Evolutionary conservation across 139 green algal species (phyloP), one percentile per base, ranked within the genome.

Genomic region (Tetradesmus lagerheimii): DNA sequence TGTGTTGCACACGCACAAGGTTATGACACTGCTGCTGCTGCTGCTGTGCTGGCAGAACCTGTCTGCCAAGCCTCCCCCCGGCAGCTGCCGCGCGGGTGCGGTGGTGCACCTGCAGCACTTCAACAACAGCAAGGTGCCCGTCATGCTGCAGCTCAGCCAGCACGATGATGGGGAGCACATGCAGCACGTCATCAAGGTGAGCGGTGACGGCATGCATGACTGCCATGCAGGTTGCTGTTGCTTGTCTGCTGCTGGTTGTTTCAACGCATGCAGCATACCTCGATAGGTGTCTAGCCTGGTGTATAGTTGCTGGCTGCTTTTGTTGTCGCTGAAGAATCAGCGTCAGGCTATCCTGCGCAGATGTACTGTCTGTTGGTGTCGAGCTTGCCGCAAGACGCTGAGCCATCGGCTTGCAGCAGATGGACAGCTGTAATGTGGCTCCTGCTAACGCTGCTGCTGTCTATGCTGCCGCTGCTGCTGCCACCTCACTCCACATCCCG

Each of bases 61-160:
- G 25, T 45, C 80, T 0, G 23, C 34, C 25, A 39, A 64, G 37
- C 23, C 64, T 6, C 62, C 89, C 1, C 2, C 37, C 15, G 90
- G 34, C 67, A 91, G 85, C 66, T 94, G 92, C 89, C 89, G 92
- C 8, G 38, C 82, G 8, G 90, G 89, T 79, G 35, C 79, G 8
- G 92, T 94, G 27, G 92, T 94, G 23, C 74, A 89, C 77, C 38
- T 94, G 67, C 25, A 92, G 29, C 88, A 84, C 31, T 81, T 82
- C 14, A 91, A 50, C 57, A 82, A 80, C 47, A 43, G 25, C 34
- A 66, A 71, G 12, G 89, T 94, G 67, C 90, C 92, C 0, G 92
- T 93, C n/a, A 90, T 82, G 18, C 50, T 94, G 47, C 43, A 82
- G 41, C 41, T 94, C 0, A 75, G 15, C 11, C 57, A 83, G 83